These are phyloP conservation scores for Schizopora paradoxa DNA, from an alignment of 1,284 basidiomycete genomes.

Conservation along the genomic window DNA sequence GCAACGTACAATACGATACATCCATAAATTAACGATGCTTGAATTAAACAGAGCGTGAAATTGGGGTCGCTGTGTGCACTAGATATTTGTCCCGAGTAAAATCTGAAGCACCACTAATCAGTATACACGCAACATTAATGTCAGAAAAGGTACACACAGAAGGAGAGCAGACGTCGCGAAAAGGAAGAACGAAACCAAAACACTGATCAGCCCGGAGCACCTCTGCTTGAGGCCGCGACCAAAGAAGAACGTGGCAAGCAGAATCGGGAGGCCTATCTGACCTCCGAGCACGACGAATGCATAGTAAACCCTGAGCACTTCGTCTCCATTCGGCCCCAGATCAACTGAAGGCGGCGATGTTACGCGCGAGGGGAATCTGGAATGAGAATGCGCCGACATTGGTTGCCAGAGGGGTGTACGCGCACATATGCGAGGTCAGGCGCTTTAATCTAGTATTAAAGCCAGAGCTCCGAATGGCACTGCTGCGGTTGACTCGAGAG, in stretches of 20 bases:
- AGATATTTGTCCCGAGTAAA: too few species aligned
- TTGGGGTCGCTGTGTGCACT: too few species aligned
- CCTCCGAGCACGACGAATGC: constrained; percentile 12
- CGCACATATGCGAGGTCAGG: too few species aligned
- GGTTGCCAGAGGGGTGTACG: too few species aligned
- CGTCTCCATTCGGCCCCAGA: constrained; percentile 11
- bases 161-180: constrained; percentile 15
- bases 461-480: too few species aligned
- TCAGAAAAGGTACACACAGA: constrained; percentile 5
- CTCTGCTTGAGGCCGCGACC: constrained; percentile 4
- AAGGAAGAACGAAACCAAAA: constrained; percentile 8
- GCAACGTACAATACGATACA: constrained; percentile 12
- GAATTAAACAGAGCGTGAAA: constrained; percentile 14
- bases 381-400: too few species aligned
- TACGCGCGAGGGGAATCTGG: too few species aligned
- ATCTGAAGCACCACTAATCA: not conserved
- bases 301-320: constrained; percentile 8
- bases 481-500: too few species aligned
- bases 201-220: constrained; percentile 11
- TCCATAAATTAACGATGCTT: constrained; percentile 16
- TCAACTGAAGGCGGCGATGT: constrained; percentile 12
- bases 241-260: constrained; percentile 12
- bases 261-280: constrained; percentile 13
- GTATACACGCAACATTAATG: not conserved
- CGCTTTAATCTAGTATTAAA: too few species aligned